Evolutionary conservation across 257 asterid species (phyloP), one percentile per base, ranked within the genome.

Genomic region (Schizonepeta tenuifolia): DNA sequence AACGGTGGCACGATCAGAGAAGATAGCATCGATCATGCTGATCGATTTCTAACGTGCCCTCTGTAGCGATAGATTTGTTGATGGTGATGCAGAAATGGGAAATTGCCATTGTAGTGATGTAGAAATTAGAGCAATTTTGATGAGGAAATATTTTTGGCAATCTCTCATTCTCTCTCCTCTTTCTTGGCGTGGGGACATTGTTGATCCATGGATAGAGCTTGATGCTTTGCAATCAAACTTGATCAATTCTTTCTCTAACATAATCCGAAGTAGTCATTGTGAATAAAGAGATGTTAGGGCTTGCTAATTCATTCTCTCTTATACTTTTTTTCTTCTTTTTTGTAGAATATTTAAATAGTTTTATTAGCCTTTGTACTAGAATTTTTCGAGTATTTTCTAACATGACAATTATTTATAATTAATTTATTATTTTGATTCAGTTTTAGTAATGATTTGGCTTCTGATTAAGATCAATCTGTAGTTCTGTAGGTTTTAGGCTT

Each of bases 1-100:
- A 78, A 68, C 75, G 92, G 77, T 80, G 96, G 96, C 82, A 65
- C 20, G 89, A 87, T 28, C 38, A 85, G 40, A 81, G 96, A 68
- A 82, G 90, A 79, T 89, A 85, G 84, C 24, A 41, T 53, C 14
- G 66, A 51, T 17, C 6, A 7, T 4, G 36, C 36, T 31, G 36
- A 31, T 31, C 20, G 20, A 21, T 17, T 69, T 62, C 38, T 49
- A 44, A 60, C 65, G 13, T 33, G 56, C 28, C 21, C 5, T 70
- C 31, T 6, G 18, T 26, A 44, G 20, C 17, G 71, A 36, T 24
- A 72, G 12, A 38, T 14, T 9, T 66, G 6, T 35, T 36, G 61
- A 6, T 28, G 62, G 13, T 18, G 35, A 22, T 21, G 71, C 66
- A 13, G 56, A 49, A 35, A 7, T 55, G 40, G 28, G 38, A 22